These are phyloP conservation scores for Filobasidium wieringae DNA, from an alignment of 768 basidiomycete species.

Conservation along the genomic window DNA sequence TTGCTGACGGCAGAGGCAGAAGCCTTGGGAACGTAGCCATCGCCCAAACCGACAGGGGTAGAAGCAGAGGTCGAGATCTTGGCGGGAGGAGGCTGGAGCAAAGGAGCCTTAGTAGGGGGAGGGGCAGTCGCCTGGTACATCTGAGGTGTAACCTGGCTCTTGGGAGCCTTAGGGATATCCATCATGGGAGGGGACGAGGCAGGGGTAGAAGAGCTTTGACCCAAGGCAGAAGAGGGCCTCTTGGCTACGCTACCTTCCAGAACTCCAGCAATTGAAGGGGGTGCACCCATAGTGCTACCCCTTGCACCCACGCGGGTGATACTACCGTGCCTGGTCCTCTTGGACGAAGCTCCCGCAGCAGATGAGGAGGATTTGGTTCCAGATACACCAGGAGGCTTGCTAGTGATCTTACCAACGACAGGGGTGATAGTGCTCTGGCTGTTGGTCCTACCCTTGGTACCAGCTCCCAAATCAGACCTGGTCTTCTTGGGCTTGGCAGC, in stretches of 20 bases:
- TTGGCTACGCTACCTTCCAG: background rate
- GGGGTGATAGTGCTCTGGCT: conserved; percentile 32
- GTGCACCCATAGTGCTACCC: conserved; percentile 1
- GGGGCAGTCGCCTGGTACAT: conserved; percentile 18
- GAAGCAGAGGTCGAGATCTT: conserved; percentile 9
- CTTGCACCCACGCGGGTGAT: conserved; percentile 10
- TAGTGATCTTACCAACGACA: conserved; percentile 8
- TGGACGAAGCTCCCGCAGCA: background rate
- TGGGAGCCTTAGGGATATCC: conserved; percentile 37
- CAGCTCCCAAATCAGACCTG: conserved; percentile 23
- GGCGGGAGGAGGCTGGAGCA: conserved; percentile 8
- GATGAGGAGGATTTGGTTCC: conserved; percentile 21
- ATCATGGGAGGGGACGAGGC: conserved; percentile 24
- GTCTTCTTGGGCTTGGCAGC: conserved; percentile 2
- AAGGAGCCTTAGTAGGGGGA: conserved; percentile 15
- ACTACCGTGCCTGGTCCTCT: conserved; percentile 10
- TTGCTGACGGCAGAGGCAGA: background rate
- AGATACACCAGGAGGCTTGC: conserved; percentile 12
- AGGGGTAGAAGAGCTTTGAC: background rate
- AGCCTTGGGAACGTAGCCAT: background rate
- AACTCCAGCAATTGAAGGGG: conserved; percentile 5
- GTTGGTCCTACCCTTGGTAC: conserved; percentile 14
- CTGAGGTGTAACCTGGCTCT: conserved; percentile 30
- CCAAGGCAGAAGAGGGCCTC: background rate
- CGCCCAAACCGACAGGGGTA: conserved; percentile 3